phyloP scores from a whole-genome alignment of 495 filamentous ascomycete species.

The Immersiella caudata region DNA sequence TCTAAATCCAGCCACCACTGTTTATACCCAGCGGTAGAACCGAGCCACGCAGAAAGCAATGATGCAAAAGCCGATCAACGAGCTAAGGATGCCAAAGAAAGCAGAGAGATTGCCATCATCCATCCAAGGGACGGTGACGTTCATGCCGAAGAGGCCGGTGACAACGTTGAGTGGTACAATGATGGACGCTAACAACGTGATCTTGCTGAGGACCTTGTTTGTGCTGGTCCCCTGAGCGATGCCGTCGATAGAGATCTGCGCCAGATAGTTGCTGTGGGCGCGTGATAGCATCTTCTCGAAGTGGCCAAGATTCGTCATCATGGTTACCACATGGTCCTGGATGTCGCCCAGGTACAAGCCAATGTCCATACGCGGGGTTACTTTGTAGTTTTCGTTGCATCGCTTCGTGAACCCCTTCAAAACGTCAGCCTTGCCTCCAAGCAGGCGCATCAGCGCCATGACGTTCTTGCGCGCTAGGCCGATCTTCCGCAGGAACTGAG shows the following conservation, averaged over 20 bases:
- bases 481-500: conserved; percentile 80
- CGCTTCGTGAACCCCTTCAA: conserved; percentile 96
- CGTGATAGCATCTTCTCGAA: conserved; percentile 97
- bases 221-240: conserved; percentile 77
- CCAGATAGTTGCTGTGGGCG: conserved; percentile 94
- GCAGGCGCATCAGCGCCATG: conserved; percentile 86
- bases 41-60: conserved; percentile 47
- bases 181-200: conserved; percentile 93
- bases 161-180: conserved; percentile 96
- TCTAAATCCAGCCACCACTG: background rate
- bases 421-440: conserved; percentile 96
- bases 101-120: conserved; percentile 59
- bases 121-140: conserved; percentile 78
- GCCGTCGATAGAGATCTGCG: conserved; percentile 89
- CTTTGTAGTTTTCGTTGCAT: conserved; percentile 94
- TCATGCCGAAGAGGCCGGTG: conserved; percentile 97
- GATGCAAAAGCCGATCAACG: conserved; percentile 62
- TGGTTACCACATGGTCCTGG: conserved; percentile 98
- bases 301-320: conserved; percentile 94
- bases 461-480: conserved; percentile 91
- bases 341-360: conserved; percentile 95
- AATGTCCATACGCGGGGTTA: conserved; percentile 93
- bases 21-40: conserved; percentile 33
- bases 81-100: conserved; percentile 80
- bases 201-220: conserved; percentile 86